Conservation (phyloP, 208 protist species). For the Trypanosoma conorhini region DNA sequence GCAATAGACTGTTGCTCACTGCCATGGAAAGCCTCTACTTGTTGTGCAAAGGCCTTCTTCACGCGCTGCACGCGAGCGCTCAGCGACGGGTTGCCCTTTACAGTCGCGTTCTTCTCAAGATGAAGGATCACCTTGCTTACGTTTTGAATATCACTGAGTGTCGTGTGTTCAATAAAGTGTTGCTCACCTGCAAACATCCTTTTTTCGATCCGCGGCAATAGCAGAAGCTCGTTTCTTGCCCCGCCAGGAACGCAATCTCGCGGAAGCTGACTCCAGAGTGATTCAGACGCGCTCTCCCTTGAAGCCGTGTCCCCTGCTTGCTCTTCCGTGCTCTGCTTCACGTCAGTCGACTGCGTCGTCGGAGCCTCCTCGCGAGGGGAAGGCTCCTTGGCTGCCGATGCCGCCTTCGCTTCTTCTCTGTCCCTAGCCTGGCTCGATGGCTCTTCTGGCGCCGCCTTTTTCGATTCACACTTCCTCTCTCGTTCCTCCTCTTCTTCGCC, state of each 20-base stretch:
- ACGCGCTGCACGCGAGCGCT: constrained; percentile 24
- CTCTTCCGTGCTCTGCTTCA: not conserved
- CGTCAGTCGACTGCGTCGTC: not conserved
- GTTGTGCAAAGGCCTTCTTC: constrained; percentile 31
- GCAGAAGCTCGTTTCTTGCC: constrained; percentile 24
- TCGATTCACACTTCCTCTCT: not conserved
- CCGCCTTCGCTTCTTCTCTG: constrained; percentile 13
- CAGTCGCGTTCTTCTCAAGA: constrained; percentile 13
- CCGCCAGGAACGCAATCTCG: constrained; percentile 14
- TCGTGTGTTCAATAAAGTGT: constrained; percentile 31
- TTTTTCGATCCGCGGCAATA: constrained; percentile 42
- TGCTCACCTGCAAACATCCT: constrained; percentile 16
- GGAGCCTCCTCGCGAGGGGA: not conserved
- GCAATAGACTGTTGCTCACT: constrained; percentile 25
- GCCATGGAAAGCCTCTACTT: constrained; percentile 31
- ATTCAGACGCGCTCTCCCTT: not conserved
- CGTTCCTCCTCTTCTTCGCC: not conserved
- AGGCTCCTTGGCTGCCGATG: not conserved
- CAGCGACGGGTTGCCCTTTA: constrained; percentile 10
- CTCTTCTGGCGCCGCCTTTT: constrained; percentile 12
- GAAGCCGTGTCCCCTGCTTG: not conserved
- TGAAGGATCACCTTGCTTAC: constrained; percentile 49
- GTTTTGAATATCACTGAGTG: constrained; percentile 43
- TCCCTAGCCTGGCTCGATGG: constrained; percentile 36
- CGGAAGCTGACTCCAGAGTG: constrained; percentile 3